Evolutionary conservation across 345 rosid genomes (phyloP).

Genomic region (Laguncularia racemosa): DNA sequence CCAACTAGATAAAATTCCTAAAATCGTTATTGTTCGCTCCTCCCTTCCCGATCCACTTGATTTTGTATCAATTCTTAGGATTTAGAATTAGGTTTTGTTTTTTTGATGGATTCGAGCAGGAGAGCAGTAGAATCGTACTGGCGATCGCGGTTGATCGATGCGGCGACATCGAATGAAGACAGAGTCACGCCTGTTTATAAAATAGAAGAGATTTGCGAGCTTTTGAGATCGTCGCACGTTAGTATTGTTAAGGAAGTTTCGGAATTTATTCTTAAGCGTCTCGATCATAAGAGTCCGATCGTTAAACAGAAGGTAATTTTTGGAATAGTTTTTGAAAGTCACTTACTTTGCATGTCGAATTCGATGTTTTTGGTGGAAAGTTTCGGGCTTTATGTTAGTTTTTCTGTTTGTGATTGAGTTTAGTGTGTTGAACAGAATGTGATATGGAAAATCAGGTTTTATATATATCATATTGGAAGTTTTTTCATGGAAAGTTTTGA

Average conservation of each 20-base stretch:
- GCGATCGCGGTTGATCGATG: conserved; percentile 93
- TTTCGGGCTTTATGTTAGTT: too few species aligned
- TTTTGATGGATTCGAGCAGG: conserved; percentile 92
- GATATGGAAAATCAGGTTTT: too few species aligned
- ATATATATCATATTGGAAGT: too few species aligned
- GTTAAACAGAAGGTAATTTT: conserved; percentile 84
- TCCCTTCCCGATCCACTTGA: too few species aligned
- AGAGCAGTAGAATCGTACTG: conserved; percentile 99
- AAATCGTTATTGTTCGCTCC: too few species aligned
- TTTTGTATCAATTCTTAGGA: too few species aligned
- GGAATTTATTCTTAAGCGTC: conserved; percentile 72
- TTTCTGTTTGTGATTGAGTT: too few species aligned
- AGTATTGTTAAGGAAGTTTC: conserved; percentile 89
- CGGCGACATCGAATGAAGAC: conserved; percentile 83
- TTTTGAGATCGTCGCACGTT: conserved; percentile 74
- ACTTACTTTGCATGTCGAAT: too few species aligned
- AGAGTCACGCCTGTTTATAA: conserved; percentile 95
- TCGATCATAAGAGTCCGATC: conserved; percentile 83
- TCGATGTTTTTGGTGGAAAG: too few species aligned
- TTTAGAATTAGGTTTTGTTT: not conserved
- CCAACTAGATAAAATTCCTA: too few species aligned
- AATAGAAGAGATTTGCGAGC: conserved; percentile 90
- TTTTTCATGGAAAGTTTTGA: too few species aligned
- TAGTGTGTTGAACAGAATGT: too few species aligned
- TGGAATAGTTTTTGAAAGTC: not conserved